These are phyloP conservation scores for Inosperma sp. DNA, from an alignment of 768 basidiomycete species.

Conservation along the genomic window DNA sequence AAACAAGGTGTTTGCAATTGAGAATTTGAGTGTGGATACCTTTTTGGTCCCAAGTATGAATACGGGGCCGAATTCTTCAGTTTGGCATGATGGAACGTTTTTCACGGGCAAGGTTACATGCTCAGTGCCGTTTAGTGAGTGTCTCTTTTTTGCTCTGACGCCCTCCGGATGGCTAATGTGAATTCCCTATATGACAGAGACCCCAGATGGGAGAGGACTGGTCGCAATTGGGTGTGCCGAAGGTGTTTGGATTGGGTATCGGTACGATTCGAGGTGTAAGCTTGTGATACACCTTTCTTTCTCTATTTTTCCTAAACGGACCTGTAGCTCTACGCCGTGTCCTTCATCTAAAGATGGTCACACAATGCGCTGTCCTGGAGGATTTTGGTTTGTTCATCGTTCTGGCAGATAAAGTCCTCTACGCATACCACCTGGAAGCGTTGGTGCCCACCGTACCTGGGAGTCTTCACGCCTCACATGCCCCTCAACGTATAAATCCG, in stretches of 20 bases:
- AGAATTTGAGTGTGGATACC: conserved; percentile 82
- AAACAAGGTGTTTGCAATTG: conserved; percentile 93
- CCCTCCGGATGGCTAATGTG: neutral
- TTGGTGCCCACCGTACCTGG: conserved; percentile 83
- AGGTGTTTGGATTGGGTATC: conserved; percentile 92
- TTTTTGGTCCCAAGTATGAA: conserved; percentile 70
- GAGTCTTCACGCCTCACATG: conserved; percentile 62
- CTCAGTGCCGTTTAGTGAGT: conserved; percentile 85
- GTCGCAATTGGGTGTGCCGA: conserved; percentile 90
- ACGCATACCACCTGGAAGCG: conserved; percentile 94
- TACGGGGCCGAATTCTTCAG: conserved; percentile 40
- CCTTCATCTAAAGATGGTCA: conserved; percentile 86
- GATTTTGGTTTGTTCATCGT: conserved; percentile 98
- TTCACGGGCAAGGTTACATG: conserved; percentile 88
- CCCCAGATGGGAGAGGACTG: conserved; percentile 72
- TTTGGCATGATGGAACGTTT: conserved; percentile 65
- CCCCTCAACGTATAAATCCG: conserved; percentile 85
- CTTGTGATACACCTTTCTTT: neutral
- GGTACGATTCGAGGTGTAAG: conserved; percentile 81
- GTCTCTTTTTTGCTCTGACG: neutral
- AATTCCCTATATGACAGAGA: conserved; percentile 46
- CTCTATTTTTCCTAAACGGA: conserved; percentile 30
- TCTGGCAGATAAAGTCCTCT: conserved; percentile 86
- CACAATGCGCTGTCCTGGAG: conserved; percentile 91
- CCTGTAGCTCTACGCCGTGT: conserved; percentile 80